Evolutionary conservation across 768 basidiomycete species (phyloP).

Genomic region (Cystofilobasidium macerans): DNA sequence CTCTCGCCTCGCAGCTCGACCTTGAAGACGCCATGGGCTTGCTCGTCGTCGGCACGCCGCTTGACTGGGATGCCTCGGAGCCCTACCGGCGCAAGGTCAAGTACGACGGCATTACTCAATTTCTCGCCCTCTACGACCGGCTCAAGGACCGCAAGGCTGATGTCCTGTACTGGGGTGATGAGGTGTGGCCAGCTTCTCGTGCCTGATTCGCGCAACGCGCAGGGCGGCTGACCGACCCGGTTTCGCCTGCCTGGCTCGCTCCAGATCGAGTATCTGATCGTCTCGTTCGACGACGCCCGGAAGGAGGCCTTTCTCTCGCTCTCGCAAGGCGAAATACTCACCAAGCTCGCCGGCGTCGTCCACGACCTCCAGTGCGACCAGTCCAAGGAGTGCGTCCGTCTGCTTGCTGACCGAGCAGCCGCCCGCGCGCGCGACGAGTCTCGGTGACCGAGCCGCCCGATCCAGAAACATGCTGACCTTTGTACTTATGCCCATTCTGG

Average conservation of each 20-base stretch:
- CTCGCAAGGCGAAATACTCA: slow-evolving; percentile 88
- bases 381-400: slow-evolving; percentile 43
- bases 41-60: slow-evolving; percentile 80
- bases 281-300: slow-evolving; percentile 63
- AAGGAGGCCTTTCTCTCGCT: slow-evolving; percentile 81
- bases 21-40: slow-evolving; percentile 59
- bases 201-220: too few species aligned
- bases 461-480: slow-evolving; percentile 2
- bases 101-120: slow-evolving; percentile 85
- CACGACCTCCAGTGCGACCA: slow-evolving; percentile 47
- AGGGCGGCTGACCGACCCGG: neutral
- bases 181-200: slow-evolving; percentile 47
- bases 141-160: slow-evolving; percentile 85
- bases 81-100: slow-evolving; percentile 80
- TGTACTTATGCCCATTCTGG: slow-evolving; percentile 8
- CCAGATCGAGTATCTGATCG: slow-evolving; percentile 93
- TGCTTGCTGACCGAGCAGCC: neutral
- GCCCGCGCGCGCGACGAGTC: too few species aligned
- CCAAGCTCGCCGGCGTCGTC: slow-evolving; percentile 59
- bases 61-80: slow-evolving; percentile 82
- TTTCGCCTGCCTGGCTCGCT: slow-evolving; percentile 5
- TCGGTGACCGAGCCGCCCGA: slow-evolving; percentile 22
- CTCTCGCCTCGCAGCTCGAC: neutral
- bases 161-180: slow-evolving; percentile 93
- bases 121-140: slow-evolving; percentile 82